Base-by-base conservation (phyloP, 208 protist genomes). In the Phytomonas serpens region DNA sequence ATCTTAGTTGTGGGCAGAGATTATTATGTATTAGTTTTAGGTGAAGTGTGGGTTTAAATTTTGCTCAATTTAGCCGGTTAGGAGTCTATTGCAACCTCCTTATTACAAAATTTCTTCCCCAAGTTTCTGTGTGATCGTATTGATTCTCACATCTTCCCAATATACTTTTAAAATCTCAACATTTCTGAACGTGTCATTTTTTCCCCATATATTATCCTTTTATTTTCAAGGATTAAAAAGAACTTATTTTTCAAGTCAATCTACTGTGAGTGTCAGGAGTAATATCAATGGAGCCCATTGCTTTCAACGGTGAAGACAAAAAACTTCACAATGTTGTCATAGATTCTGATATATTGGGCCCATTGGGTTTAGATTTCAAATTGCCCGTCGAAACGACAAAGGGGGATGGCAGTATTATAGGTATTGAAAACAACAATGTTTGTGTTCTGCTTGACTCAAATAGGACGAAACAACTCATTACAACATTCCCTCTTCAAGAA, bases 231-330 rank as follows among this genome's bases (percentile, higher is more conserved):
- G n/a, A n/a, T n/a, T n/a, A n/a, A n/a, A n/a, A n/a, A n/a, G n/a
- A n/a, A n/a, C n/a, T n/a, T n/a, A n/a, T n/a, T n/a, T 30, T 38
- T 33, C 32, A 38, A 69, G 19, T 77, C n/a, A 52, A 38, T 68
- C 33, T 34, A 67, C 19, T 57, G 19, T 57, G 5, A 27, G 5
- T 47, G 4, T 57, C 34, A 36, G 27, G 33, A 34, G 23, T 66
- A 66, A 14, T 34, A 66, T 40, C 14, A 38, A 34, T 23, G 31
- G 63, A 66, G 19, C 63, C 33, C 67, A 0, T 42, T 66, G 10
- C 34, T 40, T 38, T 66, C 31, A 9, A 5, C 16, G 34, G 14
- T 66, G 31, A 27, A 7, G 31, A 34, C 31, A 66, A 65, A 2
- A 66, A 34, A 66, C 63, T 40, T 40, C 31, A 66, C 27, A 66